Evolutionary conservation across 2,329 filamentous ascomycete genomes (phyloP), one percentile per base, ranked within the genome.

Genomic region (Pyrenochaeta sp.): DNA sequence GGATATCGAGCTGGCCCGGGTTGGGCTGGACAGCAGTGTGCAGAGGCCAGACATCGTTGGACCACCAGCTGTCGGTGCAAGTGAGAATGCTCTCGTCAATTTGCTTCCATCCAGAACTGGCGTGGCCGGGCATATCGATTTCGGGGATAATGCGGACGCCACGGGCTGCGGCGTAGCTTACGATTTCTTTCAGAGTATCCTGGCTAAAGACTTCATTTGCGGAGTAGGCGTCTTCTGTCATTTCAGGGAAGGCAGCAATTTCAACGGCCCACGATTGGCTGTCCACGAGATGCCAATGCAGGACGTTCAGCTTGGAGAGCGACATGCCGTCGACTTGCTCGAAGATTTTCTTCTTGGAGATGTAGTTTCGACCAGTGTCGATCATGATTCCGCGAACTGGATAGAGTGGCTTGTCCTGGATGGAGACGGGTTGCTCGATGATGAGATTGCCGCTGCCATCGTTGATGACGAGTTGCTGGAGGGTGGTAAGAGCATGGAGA

Each of bases 101-200:
- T 54, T 84, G 83, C 48, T 82, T 77, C 83, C 83, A 85, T 27
- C 83, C 83, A 0, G 82, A 79, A 27, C 78, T 76, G 5, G 83
- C 80, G 66, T 87, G 85, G 41, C 84, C 82, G 6, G 85, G 85
- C 83, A 86, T 86, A 67, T 87, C 85, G 36, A 86, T 80, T 62
- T 87, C 85, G n/a, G 85, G 82, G 30, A 87, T 77, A 49, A 87
- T 77, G 49, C 85, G 82, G n/a, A 87, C 78, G 50, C 81, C 85
- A 15, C 84, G 84, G 30, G 80, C 79, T 32, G 80, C 75, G 14
- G 81, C 83, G 57, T 84, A 85, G 11, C 68, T 64, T 45, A 85
- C 77, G 44, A 85, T 69, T 2, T 72, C 71, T 15, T 69, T 74
- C 40, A 85, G 68, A 51, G 78, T 75, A 0, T 64, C 60, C 1